Evolutionary conservation across 495 filamentous ascomycete species (phyloP).

Genomic region (Mytilinidion resinicola): DNA sequence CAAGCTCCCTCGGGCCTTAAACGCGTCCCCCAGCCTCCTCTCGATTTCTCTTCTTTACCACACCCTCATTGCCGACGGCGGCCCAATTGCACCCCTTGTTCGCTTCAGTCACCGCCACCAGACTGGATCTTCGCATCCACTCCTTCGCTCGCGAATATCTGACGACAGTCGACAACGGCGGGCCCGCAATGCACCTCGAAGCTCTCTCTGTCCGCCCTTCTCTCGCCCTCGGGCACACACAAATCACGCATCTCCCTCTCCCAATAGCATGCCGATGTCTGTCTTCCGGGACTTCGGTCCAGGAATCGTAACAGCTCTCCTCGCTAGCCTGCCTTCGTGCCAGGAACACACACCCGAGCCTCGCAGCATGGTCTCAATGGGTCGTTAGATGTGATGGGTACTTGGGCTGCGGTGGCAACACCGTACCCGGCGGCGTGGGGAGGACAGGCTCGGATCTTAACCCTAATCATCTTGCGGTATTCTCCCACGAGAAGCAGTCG

Average conservation of each 20-base stretch:
- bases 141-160: constrained; percentile 9
- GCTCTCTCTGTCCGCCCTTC: constrained; percentile 27
- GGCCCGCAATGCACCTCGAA: constrained; percentile 14
- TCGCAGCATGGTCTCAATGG: constrained; percentile 44
- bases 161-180: constrained; percentile 22
- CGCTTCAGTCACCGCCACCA: neutral
- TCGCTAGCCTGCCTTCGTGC: constrained; percentile 29
- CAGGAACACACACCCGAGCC: constrained; percentile 36
- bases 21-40: constrained; percentile 12
- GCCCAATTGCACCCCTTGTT: constrained; percentile 1
- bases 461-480: constrained; percentile 62
- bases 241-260: constrained; percentile 55
- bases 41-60: constrained; percentile 4
- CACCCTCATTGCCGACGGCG: constrained; percentile 8
- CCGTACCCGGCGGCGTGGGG: constrained; percentile 36
- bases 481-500: constrained; percentile 46
- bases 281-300: constrained; percentile 48
- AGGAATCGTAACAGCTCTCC: constrained; percentile 52
- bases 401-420: constrained; percentile 28
- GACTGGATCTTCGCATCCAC: constrained; percentile 12
- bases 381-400: constrained; percentile 23
- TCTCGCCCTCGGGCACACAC: constrained; percentile 36
- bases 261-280: constrained; percentile 57
- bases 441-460: constrained; percentile 70
- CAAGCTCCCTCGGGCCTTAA: neutral